Conservation (phyloP, 2,329 filamentous ascomycete species). For the Neonectria coccinea region DNA sequence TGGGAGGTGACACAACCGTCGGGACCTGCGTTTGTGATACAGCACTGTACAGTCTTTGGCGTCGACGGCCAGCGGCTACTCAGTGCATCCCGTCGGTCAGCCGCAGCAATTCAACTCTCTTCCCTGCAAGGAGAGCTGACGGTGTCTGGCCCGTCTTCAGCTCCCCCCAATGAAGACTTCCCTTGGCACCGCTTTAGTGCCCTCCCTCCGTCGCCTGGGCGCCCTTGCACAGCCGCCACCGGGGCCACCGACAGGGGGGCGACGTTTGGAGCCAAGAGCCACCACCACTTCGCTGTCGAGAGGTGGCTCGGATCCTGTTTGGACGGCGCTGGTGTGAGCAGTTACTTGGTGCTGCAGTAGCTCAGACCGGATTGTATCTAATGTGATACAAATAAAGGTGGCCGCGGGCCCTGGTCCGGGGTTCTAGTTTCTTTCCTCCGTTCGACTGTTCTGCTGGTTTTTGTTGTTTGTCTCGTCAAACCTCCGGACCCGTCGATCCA, state of each 20-base stretch:
- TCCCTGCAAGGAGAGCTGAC: background rate
- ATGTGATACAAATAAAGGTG: conserved; percentile 18
- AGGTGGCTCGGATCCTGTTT: background rate
- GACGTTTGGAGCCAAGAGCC: background rate
- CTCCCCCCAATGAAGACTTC: conserved; percentile 23
- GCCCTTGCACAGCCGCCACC: conserved; percentile 29
- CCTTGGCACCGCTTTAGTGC: conserved; percentile 31
- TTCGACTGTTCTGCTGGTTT: background rate
- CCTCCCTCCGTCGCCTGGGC: conserved; percentile 7
- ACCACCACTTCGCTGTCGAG: background rate
- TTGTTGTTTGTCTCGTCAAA: background rate
- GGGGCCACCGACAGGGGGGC: conserved; percentile 27
- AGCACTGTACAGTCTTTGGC: no score
- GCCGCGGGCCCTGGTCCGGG: conserved; percentile 6
- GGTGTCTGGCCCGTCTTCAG: conserved; percentile 16
- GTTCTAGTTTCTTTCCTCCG: background rate
- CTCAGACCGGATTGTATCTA: background rate
- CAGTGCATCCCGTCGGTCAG: background rate
- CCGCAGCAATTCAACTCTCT: background rate
- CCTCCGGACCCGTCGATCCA: background rate
- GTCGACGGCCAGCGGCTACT: background rate
- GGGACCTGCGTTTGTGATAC: no score
- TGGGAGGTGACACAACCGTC: no score
- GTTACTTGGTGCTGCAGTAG: background rate
- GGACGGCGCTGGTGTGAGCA: background rate